Conservation (phyloP, 768 basidiomycete species). For the Sutorius australiensis region DNA sequence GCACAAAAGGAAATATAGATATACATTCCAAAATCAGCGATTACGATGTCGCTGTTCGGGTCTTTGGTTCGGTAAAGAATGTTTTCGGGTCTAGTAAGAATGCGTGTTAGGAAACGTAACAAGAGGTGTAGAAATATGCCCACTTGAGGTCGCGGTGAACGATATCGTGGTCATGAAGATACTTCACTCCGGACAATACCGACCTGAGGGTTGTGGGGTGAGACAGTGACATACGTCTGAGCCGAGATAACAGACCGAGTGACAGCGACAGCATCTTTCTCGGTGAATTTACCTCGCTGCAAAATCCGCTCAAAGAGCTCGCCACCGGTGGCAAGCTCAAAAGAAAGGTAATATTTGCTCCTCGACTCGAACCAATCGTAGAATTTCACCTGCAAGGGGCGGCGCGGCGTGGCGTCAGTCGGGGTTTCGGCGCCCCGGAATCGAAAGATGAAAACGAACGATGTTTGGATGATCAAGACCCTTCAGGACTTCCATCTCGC, state of each 20-base stretch:
- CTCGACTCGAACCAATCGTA: constrained; percentile 96
- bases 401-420: background rate
- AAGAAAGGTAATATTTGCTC: constrained; percentile 91
- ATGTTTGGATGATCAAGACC: constrained; percentile 91
- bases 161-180: constrained; percentile 88
- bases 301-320: constrained; percentile 91
- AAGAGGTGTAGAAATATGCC: constrained; percentile 14
- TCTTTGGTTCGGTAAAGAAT: constrained; percentile 85
- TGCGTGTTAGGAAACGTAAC: background rate
- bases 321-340: constrained; percentile 91
- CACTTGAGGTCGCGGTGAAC: constrained; percentile 97
- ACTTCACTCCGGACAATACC: constrained; percentile 78
- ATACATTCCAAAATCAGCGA: constrained; percentile 96
- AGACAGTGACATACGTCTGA: background rate
- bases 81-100: constrained; percentile 75
- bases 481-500: constrained; percentile 90
- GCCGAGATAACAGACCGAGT: constrained; percentile 48
- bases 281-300: constrained; percentile 86
- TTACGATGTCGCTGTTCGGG: constrained; percentile 80
- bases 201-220: constrained; percentile 44
- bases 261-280: constrained; percentile 81
- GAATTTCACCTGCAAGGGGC: constrained; percentile 71
- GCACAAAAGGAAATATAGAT: constrained; percentile 23
- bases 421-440: background rate
- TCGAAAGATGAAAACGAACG: constrained; percentile 40